phyloP scores from a whole-genome alignment of 2,329 filamentous ascomycete species.

The Epichloe bromicola region DNA sequence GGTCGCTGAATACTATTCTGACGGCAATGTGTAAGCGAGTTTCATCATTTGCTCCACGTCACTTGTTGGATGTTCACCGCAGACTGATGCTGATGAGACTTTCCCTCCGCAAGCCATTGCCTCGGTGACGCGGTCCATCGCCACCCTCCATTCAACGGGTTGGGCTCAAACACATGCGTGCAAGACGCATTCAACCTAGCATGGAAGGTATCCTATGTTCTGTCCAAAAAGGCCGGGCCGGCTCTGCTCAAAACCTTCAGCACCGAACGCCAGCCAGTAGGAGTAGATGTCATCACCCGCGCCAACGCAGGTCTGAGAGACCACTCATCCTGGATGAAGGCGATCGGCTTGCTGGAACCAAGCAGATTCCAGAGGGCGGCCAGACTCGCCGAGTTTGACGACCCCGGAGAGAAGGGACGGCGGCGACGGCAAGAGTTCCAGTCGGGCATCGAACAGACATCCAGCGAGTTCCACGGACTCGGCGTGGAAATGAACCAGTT shows the following conservation, averaged over 20 bases:
- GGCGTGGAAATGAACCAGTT: slow-evolving; percentile 47
- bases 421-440: slow-evolving; percentile 26
- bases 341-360: slow-evolving; percentile 29
- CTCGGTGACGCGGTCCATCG: slow-evolving; percentile 46
- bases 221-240: slow-evolving; percentile 17
- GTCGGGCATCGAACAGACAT: slow-evolving; percentile 27
- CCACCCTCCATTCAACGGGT: slow-evolving; percentile 43
- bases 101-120: slow-evolving; percentile 28
- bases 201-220: slow-evolving; percentile 40
- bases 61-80: neutral
- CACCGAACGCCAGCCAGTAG: slow-evolving; percentile 36
- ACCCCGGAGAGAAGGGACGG: slow-evolving; percentile 23
- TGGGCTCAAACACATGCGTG: slow-evolving; percentile 46
- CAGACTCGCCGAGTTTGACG: slow-evolving; percentile 28
- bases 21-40: slow-evolving; percentile 30
- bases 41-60: neutral
- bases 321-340: slow-evolving; percentile 32
- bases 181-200: slow-evolving; percentile 44
- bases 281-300: slow-evolving; percentile 33
- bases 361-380: slow-evolving; percentile 24
- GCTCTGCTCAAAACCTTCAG: slow-evolving; percentile 30
- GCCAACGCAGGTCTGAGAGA: slow-evolving; percentile 45
- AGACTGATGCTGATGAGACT: neutral
- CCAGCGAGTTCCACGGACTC: slow-evolving; percentile 39
- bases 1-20: slow-evolving; percentile 42